Conservation (phyloP, 805 yeast genomes). For the Metschnikowia lochheadii region DNA sequence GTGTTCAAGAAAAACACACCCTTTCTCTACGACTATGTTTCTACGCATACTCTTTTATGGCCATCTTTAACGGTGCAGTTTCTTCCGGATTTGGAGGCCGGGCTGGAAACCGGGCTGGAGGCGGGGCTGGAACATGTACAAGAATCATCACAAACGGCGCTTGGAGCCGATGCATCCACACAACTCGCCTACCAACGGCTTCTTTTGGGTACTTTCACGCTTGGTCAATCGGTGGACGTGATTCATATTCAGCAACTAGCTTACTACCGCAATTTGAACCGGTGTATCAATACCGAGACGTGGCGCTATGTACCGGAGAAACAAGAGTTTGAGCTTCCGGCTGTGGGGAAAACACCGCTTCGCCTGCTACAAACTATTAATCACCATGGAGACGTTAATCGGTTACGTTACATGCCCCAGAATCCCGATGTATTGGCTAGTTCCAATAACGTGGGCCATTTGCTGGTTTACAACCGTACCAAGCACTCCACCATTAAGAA, state of each 20-base stretch:
- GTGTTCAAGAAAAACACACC: constrained; percentile 63
- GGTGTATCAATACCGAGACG: constrained; percentile 34
- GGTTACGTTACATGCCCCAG: constrained; percentile 72
- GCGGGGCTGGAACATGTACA: background rate
- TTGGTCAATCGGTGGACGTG: constrained; percentile 18
- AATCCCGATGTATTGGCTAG: constrained; percentile 81
- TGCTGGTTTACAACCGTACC: constrained; percentile 74
- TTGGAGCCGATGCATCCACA: background rate
- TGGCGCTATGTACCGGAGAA: constrained; percentile 36
- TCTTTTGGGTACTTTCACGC: constrained; percentile 18
- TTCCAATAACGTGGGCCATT: constrained; percentile 60
- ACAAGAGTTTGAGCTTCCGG: constrained; percentile 36
- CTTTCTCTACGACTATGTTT: constrained; percentile 49
- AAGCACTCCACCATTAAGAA: constrained; percentile 52
- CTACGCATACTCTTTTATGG: constrained; percentile 56
- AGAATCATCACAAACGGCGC: background rate
- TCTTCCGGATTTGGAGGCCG: constrained; percentile 49
- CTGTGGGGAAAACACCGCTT: constrained; percentile 26
- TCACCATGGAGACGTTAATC: constrained; percentile 70
- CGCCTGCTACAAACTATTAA: constrained; percentile 53
- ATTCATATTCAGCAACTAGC: constrained; percentile 32
- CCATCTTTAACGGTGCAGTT: constrained; percentile 60
- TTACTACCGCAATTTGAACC: constrained; percentile 27
- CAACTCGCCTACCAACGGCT: constrained; percentile 16
- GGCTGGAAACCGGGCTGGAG: constrained; percentile 14